Evolutionary conservation across 331 rosid genomes (phyloP).

Genomic region (Phaseolus coccineus): DNA sequence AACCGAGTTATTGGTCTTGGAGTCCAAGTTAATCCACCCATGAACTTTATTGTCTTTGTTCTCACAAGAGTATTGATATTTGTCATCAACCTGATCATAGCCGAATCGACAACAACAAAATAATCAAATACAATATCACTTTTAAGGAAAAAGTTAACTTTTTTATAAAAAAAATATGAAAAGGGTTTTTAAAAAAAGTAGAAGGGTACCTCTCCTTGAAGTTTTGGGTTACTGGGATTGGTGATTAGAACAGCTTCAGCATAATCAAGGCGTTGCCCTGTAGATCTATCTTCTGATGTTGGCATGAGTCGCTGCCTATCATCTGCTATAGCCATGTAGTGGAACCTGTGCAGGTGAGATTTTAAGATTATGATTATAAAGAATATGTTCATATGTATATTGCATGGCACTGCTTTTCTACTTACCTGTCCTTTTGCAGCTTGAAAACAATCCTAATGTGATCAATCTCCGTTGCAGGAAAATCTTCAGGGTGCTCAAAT

Average conservation of each 20-base stretch:
- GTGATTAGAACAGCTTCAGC: conserved; percentile 69
- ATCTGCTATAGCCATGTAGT: conserved; percentile 67
- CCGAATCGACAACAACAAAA: not conserved
- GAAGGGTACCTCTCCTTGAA: conserved; percentile 60
- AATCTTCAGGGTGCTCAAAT: conserved; percentile 54
- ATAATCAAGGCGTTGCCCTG: conserved; percentile 56
- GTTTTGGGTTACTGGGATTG: conserved; percentile 37
- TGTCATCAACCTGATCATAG: conserved; percentile 43
- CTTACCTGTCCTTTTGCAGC: conserved; percentile 53
- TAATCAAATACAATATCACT: not conserved
- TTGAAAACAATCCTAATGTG: conserved; percentile 63
- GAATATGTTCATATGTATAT: not conserved
- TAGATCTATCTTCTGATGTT: conserved; percentile 33
- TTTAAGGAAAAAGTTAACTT: not conserved
- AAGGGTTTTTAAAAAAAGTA: not conserved
- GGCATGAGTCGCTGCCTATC: conserved; percentile 67
- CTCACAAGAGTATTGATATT: conserved; percentile 43
- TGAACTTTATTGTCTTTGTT: conserved; percentile 28
- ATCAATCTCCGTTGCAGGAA: conserved; percentile 59
- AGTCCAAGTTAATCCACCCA: not conserved
- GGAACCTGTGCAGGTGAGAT: conserved; percentile 48
- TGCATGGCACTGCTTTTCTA: not conserved
- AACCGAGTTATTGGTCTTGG: conserved; percentile 25
- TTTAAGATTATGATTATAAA: not conserved
- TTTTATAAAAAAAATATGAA: not conserved